Conservation (phyloP, 2,329 filamentous ascomycete species). For the Hypoxylon sp. region DNA sequence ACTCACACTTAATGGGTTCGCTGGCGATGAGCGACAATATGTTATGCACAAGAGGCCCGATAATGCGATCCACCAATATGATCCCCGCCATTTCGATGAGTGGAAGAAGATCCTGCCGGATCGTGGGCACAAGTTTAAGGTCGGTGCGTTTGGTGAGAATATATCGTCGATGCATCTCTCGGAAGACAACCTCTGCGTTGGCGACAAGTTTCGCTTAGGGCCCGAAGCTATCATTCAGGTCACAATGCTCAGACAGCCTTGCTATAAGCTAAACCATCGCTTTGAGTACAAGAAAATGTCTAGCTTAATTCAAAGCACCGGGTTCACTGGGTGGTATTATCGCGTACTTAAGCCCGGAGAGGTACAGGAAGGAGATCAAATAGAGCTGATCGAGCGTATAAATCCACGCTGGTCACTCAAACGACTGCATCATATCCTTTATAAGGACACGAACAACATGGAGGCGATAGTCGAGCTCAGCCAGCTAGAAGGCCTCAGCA, state of each 20-base stretch:
- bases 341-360: conserved; percentile 69
- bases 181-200: conserved; percentile 75
- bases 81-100: conserved; percentile 67
- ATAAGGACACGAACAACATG: conserved; percentile 65
- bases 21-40: conserved; percentile 72
- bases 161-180: conserved; percentile 69
- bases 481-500: conserved; percentile 64
- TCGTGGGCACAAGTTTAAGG: conserved; percentile 64
- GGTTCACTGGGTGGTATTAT: conserved; percentile 76
- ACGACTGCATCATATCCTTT: conserved; percentile 72
- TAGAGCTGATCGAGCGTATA: conserved; percentile 67
- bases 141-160: conserved; percentile 76
- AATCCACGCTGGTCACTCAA: conserved; percentile 73
- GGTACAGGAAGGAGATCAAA: conserved; percentile 68
- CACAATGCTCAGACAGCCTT: conserved; percentile 73
- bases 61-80: conserved; percentile 74
- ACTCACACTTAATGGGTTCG: conserved; percentile 66
- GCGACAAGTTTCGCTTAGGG: conserved; percentile 70
- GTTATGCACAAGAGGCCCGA: conserved; percentile 72
- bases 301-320: conserved; percentile 66
- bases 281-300: conserved; percentile 75
- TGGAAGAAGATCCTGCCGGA: conserved; percentile 69
- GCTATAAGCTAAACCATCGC: conserved; percentile 77
- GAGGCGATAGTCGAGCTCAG: conserved; percentile 66
- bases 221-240: conserved; percentile 67